Conservation (phyloP, 176 grass and related monocot genomes). For the Carex scoparia region DNA sequence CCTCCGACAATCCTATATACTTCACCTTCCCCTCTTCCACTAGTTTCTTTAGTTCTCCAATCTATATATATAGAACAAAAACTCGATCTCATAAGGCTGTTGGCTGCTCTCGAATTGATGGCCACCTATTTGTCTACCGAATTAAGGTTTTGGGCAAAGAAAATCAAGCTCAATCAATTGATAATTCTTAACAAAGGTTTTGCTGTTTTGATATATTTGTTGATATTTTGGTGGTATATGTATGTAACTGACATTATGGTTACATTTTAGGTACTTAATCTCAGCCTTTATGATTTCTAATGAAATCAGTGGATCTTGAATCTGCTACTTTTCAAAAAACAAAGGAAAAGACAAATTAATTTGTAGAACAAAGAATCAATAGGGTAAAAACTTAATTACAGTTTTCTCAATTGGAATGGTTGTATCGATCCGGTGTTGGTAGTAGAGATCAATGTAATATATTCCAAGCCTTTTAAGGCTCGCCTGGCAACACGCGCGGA, state of each 20-base stretch:
- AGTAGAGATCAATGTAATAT: constrained; percentile 61
- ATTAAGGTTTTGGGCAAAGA: neutral
- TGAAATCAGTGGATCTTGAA: too few species aligned
- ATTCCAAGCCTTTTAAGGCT: constrained; percentile 40
- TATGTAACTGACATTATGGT: too few species aligned
- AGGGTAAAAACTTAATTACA: constrained; percentile 22
- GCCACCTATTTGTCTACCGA: neutral
- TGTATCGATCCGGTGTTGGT: constrained; percentile 49
- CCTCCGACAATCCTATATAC: constrained; percentile 74
- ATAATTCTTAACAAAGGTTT: neutral
- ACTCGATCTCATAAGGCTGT: too few species aligned
- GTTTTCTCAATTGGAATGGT: constrained; percentile 42
- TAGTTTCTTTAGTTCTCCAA: constrained; percentile 73
- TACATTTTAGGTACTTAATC: too few species aligned
- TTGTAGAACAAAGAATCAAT: neutral
- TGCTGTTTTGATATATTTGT: too few species aligned
- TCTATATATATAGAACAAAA: constrained; percentile 13
- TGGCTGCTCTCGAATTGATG: too few species aligned
- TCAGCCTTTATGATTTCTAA: too few species aligned
- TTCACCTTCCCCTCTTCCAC: constrained; percentile 84
- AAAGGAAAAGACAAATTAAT: neutral
- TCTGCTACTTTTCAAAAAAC: too few species aligned
- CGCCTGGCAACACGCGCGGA: constrained; percentile 35
- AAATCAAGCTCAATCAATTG: neutral
- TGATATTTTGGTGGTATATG: too few species aligned